Evolutionary conservation across 2,329 filamentous ascomycete genomes (phyloP), one percentile per base, ranked within the genome.

Genomic region (Fusarium lyarnte): DNA sequence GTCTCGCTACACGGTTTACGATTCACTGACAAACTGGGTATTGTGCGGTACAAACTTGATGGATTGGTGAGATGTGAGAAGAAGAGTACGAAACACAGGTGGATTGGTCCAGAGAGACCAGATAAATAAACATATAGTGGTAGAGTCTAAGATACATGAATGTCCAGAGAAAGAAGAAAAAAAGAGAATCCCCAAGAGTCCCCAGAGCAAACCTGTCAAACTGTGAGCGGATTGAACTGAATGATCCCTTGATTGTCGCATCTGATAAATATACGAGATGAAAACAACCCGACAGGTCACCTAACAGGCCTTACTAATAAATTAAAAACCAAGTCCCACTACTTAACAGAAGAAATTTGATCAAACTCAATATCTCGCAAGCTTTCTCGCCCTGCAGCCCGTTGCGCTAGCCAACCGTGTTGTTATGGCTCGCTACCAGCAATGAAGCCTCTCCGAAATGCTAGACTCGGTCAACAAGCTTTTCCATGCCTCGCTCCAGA

Each of bases 361-460:
- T 4, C n/a, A 36, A 36, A 13, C 4, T 13, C 14, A 36, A 16
- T 35, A 10, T 11, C 21, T 17, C 10, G 12, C 8, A 21, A 8
- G 8, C 5, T 35, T 19, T 25, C 12, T 23, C 31, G n/a, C 21
- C 31, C n/a, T 25, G 17, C 21, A 21, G 16, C 23, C 12, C 23
- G 47, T 25, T 51, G 31, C n/a, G n/a, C 29, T 35, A 13, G 8
- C 47, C 16, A 35, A 9, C 17, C 4, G n/a, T 25, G 17, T 11
- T 21, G 19, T 27, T 13, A 36, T 36, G 39, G 57, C 36, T 63
- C 63, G 21, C 23, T 47, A 27, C 63, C 41, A 39, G 25, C 63
- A 38, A 69, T 69, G 19, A 57, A 65, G 3, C 65, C 60, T 52
- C 17, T 54, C 21, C 60, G 60, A 25, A 69, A 70, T 29, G 65